A percentile compares a stretch with the other conserved stretches of the same genome.
phyloP scores from a whole-genome alignment of 345 rosid species.

The Populus pruinosa region DNA sequence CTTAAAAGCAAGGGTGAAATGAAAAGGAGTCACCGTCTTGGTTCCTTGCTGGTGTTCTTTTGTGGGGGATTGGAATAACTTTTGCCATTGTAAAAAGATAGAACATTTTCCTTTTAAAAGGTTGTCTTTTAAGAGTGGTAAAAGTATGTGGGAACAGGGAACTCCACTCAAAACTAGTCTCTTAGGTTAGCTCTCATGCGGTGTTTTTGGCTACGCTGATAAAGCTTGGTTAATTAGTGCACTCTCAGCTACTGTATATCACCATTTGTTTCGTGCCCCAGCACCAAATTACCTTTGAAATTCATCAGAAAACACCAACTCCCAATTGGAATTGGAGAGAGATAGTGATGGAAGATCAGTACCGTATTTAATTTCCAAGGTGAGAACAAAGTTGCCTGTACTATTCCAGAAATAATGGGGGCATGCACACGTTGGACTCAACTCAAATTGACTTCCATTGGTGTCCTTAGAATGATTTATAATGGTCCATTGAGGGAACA shows the following conservation, averaged over 20 bases:
- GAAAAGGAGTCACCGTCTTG: slow-evolving; percentile 31
- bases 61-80: slow-evolving; percentile 42
- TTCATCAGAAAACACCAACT: not conserved
- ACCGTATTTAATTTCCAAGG: too few species aligned
- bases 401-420: slow-evolving; percentile 4
- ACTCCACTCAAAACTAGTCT: slow-evolving; percentile 35
- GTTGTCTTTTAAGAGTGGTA: slow-evolving; percentile 34
- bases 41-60: slow-evolving; percentile 35
- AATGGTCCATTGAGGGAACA: slow-evolving; percentile 17
- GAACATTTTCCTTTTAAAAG: slow-evolving; percentile 45
- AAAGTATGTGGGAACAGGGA: slow-evolving; percentile 36
- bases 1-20: slow-evolving; percentile 32
- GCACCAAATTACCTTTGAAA: slow-evolving; percentile 11
- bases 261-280: not conserved
- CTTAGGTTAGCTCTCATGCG: not conserved
- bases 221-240: not conserved
- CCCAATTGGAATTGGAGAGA: not conserved
- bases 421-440: slow-evolving; percentile 19
- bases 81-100: slow-evolving; percentile 44
- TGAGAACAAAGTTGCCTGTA: not conserved
- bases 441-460: slow-evolving; percentile 17
- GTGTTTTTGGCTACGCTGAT: not conserved
- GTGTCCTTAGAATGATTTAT: slow-evolving; percentile 15
- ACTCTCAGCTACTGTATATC: not conserved
- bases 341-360: not conserved